A percentile compares a stretch with the other conserved stretches of the same genome.
phyloP scores from a whole-genome alignment of 306 rosid species.

The Acacia confusa region DNA sequence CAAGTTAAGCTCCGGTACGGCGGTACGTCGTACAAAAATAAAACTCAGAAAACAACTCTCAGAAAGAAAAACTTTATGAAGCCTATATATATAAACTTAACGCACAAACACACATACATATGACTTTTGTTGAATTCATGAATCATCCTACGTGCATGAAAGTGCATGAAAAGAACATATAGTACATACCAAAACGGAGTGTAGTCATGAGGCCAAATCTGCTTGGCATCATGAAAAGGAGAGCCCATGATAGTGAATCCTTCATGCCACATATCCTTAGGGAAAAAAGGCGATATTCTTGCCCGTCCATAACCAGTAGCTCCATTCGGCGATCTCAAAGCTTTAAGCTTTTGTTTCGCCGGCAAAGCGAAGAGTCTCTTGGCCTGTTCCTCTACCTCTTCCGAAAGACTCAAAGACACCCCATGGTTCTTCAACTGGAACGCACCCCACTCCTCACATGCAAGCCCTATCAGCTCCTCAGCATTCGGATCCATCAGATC shows the following conservation, averaged over 20 bases:
- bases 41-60: background rate
- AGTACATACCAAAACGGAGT: slow-evolving; percentile 51
- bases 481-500: slow-evolving; percentile 56
- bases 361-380: slow-evolving; percentile 53
- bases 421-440: slow-evolving; percentile 64
- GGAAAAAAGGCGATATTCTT: slow-evolving; percentile 54
- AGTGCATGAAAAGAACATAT: slow-evolving; percentile 30
- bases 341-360: slow-evolving; percentile 44
- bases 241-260: slow-evolving; percentile 76
- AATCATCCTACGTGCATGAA: slow-evolving; percentile 44
- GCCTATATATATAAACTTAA: background rate
- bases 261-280: slow-evolving; percentile 77
- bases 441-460: slow-evolving; percentile 64
- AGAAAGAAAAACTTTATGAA: background rate
- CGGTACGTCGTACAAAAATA: background rate
- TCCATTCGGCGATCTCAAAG: slow-evolving; percentile 49
- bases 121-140: background rate
- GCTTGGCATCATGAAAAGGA: slow-evolving; percentile 44
- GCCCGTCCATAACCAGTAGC: slow-evolving; percentile 64
- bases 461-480: slow-evolving; percentile 34
- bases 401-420: slow-evolving; percentile 27
- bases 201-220: slow-evolving; percentile 60
- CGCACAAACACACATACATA: too few species aligned
- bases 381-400: slow-evolving; percentile 41
- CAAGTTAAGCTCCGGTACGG: background rate